Conservation (phyloP, 2,329 filamentous ascomycete genomes). For the Fusarium musae region DNA sequence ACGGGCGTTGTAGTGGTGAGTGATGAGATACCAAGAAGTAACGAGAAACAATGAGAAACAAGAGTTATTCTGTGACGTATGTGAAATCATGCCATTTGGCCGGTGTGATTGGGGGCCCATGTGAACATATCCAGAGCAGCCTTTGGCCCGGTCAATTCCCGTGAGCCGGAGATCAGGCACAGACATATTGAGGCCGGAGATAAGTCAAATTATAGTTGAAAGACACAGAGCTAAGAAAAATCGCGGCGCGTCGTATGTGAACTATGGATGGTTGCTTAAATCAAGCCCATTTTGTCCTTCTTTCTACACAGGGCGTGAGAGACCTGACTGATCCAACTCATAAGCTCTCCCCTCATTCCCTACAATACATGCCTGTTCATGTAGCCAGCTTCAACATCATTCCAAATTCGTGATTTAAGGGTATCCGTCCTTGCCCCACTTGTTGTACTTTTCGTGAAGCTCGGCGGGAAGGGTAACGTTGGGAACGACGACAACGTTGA, state of each 20-base stretch:
- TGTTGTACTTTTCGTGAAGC: constrained; percentile 98
- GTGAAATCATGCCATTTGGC: neutral
- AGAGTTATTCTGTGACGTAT: constrained; percentile 1
- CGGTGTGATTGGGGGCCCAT: neutral
- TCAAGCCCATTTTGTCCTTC: constrained; percentile 38
- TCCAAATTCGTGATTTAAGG: constrained; percentile 53
- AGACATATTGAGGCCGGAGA: neutral
- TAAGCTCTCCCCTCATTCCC: constrained; percentile 17
- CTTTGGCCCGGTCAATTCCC: constrained; percentile 2
- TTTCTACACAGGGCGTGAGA: constrained; percentile 32
- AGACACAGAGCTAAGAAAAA: constrained; percentile 40
- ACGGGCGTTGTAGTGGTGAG: constrained; percentile 35
- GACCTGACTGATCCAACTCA: constrained; percentile 18
- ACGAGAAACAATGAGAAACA: constrained; percentile 20
- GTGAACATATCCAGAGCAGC: neutral
- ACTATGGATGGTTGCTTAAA: constrained; percentile 41
- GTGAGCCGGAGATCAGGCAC: neutral
- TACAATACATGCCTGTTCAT: constrained; percentile 26
- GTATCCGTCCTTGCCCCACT: constrained; percentile 98
- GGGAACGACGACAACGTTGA: constrained; percentile 95
- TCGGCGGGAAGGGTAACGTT: constrained; percentile 92
- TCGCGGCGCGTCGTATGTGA: constrained; percentile 38
- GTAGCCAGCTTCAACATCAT: constrained; percentile 17
- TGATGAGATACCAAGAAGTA: constrained; percentile 39
- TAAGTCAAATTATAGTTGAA: constrained; percentile 30